phyloP scores from a whole-genome alignment of 2,329 filamentous ascomycete genomes.

The Orbilia blumenaviensis region DNA sequence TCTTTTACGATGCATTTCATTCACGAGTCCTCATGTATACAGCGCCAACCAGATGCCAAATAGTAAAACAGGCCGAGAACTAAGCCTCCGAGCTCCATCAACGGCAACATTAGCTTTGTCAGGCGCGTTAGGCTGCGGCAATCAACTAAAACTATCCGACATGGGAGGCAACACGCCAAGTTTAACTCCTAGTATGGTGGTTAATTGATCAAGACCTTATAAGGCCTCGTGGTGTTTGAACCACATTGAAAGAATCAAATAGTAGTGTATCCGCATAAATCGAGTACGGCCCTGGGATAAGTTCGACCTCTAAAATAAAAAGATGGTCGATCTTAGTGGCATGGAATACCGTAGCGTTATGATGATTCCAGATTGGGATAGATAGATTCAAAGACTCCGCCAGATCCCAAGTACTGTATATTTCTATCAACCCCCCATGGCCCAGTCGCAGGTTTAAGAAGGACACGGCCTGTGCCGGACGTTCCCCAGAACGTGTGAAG shows the following conservation, averaged over 20 bases:
- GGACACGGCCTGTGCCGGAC: background rate
- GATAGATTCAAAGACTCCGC: background rate
- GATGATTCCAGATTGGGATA: background rate
- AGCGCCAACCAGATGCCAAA: too few relatives aligned
- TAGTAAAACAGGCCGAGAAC: too few relatives aligned
- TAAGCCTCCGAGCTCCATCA: too few relatives aligned
- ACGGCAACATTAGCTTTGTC: too few relatives aligned
- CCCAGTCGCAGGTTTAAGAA: background rate
- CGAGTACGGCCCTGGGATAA: background rate
- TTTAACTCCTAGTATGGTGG: too few relatives aligned
- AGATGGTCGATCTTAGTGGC: background rate
- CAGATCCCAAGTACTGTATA: background rate
- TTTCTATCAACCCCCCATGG: background rate
- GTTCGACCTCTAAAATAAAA: background rate
- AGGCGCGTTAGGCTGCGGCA: too few relatives aligned
- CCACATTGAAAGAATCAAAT: background rate
- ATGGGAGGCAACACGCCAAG: too few relatives aligned
- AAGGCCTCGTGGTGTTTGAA: too few relatives aligned
- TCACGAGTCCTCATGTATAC: too few relatives aligned
- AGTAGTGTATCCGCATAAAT: background rate
- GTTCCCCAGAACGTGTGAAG: background rate
- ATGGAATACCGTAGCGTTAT: background rate
- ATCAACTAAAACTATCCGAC: too few relatives aligned
- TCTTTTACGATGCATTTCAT: too few relatives aligned
- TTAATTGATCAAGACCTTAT: too few relatives aligned